A percentile compares a stretch with the other conserved stretches of the same genome.
Conservation (phyloP, 2,329 filamentous ascomycete species). For the Sclerotinia trifoliorum region DNA sequence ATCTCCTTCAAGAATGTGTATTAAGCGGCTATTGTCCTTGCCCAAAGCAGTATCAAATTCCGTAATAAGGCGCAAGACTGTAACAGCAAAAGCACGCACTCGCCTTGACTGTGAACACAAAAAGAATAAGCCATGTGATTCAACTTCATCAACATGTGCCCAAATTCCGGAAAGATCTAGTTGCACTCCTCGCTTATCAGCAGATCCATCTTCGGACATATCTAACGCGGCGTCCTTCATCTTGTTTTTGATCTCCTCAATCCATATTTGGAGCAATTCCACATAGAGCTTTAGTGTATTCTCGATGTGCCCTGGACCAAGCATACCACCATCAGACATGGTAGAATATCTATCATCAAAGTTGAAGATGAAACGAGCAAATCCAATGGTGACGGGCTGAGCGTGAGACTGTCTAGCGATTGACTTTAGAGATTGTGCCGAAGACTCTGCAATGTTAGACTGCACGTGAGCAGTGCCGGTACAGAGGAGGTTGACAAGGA, state of each 20-base stretch:
- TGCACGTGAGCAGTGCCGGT: conserved; percentile 97
- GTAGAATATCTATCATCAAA: conserved; percentile 97
- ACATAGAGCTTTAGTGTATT: conserved; percentile 90
- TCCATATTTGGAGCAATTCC: conserved; percentile 93
- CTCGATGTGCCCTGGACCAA: conserved; percentile 91
- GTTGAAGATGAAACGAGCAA: conserved; percentile 96
- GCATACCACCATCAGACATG: conserved; percentile 96
- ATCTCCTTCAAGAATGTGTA: conserved; percentile 88
- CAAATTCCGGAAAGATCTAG: conserved; percentile 85
- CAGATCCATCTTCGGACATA: conserved; percentile 57
- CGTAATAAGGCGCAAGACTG: conserved; percentile 83
- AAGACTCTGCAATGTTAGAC: conserved; percentile 85
- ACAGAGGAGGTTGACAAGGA: conserved; percentile 89
- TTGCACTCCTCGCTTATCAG: conserved; percentile 71
- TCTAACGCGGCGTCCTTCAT: conserved; percentile 70
- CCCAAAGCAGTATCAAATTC: conserved; percentile 90
- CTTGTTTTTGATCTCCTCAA: conserved; percentile 90
- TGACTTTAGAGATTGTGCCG: conserved; percentile 87
- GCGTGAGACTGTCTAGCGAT: conserved; percentile 92
- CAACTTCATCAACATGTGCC: conserved; percentile 93
- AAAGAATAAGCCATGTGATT: conserved; percentile 96
- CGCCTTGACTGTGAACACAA: conserved; percentile 91
- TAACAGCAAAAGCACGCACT: conserved; percentile 87
- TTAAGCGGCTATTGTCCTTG: conserved; percentile 72
- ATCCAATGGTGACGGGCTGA: conserved; percentile 93